A percentile compares a stretch with the other conserved stretches of the same genome.
These are phyloP conservation scores for Pseudocercospora crystallina DNA, from an alignment of 2,329 filamentous ascomycete genomes.

Conservation along the genomic window DNA sequence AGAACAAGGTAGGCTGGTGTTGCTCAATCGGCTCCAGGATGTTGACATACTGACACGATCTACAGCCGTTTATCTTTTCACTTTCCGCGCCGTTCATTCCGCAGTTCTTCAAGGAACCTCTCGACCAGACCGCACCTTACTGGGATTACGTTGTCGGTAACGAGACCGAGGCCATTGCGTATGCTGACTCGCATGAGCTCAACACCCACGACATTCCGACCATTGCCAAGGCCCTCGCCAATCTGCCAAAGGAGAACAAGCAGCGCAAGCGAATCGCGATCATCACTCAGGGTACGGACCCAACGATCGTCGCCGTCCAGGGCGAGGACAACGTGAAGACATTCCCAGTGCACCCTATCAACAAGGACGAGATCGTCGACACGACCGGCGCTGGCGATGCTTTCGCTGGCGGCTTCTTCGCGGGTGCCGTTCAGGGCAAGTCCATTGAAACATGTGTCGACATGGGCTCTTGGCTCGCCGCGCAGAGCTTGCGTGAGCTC, in stretches of 20 bases:
- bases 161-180: conserved; percentile 89
- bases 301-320: conserved; percentile 76
- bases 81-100: conserved; percentile 94
- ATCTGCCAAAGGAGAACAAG: conserved; percentile 87
- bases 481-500: conserved; percentile 89
- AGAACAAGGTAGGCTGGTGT: conserved; percentile 68
- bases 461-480: conserved; percentile 95
- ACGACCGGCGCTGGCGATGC: conserved; percentile 96
- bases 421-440: conserved; percentile 84
- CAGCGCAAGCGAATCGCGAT: conserved; percentile 82
- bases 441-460: conserved; percentile 75
- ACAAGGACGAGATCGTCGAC: conserved; percentile 79
- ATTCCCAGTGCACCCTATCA: conserved; percentile 79
- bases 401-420: conserved; percentile 91
- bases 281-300: conserved; percentile 90
- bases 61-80: conserved; percentile 74
- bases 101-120: conserved; percentile 95
- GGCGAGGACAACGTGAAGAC: conserved; percentile 63
- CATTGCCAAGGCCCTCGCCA: conserved; percentile 82
- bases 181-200: conserved; percentile 77
- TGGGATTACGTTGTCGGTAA: conserved; percentile 97
- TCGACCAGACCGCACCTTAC: conserved; percentile 83
- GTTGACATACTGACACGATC: conserved; percentile 14
- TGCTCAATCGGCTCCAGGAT: conserved; percentile 5
- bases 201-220: conserved; percentile 73